These are phyloP conservation scores for Cladosporium sp. DNA, from an alignment of 2,329 filamentous ascomycete species.

Conservation along the genomic window DNA sequence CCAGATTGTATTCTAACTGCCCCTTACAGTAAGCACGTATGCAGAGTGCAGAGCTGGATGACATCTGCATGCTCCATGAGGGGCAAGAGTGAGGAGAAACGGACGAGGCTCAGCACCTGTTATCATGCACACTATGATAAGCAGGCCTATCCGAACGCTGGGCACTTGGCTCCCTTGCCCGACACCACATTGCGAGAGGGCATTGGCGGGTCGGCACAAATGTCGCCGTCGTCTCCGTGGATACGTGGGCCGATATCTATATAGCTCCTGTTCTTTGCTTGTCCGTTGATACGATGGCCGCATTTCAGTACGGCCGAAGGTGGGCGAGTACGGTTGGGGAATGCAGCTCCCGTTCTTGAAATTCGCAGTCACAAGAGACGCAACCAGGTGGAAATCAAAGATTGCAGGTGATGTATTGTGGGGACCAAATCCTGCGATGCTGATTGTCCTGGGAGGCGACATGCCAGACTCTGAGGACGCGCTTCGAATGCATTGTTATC, in stretches of 20 bases:
- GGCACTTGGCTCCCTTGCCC: constrained; percentile 9
- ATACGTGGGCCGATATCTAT: neutral
- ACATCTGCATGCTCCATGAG: neutral
- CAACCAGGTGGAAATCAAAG: neutral
- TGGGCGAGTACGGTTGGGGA: no score
- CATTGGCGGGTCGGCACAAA: neutral
- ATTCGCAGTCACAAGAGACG: neutral
- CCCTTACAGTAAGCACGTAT: neutral
- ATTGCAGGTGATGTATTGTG: neutral
- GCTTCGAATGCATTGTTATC: no score
- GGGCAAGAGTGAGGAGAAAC: constrained; percentile 4
- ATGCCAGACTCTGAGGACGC: no score
- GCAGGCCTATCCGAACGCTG: constrained; percentile 1
- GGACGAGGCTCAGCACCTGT: neutral
- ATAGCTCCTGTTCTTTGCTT: no score
- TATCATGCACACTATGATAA: constrained; percentile 1
- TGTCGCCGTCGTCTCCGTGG: neutral
- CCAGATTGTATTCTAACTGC: neutral
- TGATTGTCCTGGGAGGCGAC: no score
- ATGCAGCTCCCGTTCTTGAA: no score
- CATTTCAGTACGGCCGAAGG: no score
- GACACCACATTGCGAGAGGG: neutral
- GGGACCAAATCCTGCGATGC: neutral
- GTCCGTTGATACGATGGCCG: no score
- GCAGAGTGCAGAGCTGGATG: neutral